phyloP scores from a whole-genome alignment of 2,329 filamentous ascomycete species.

The Claviceps sp. region DNA sequence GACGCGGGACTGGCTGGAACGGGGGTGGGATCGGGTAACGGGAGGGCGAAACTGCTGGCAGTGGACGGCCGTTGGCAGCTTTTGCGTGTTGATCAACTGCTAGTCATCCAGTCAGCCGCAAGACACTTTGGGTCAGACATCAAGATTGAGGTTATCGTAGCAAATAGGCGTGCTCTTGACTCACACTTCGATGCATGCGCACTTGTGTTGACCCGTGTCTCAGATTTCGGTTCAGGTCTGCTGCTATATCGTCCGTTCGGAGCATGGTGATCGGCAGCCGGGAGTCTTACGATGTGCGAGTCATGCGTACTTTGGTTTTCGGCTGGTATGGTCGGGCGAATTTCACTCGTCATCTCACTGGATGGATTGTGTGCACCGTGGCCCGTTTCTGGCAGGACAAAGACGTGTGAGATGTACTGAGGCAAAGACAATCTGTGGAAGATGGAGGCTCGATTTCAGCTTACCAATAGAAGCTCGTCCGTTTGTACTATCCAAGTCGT shows the following conservation, averaged over 20 bases:
- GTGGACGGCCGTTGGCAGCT: slow-evolving; percentile 15
- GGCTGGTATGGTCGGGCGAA: background rate
- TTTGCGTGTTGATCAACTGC: slow-evolving; percentile 8
- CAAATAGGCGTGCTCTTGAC: background rate
- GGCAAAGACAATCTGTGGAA: background rate
- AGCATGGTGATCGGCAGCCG: background rate
- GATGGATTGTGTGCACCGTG: background rate
- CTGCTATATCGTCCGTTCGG: background rate
- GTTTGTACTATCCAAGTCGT: background rate
- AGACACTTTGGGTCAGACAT: background rate
- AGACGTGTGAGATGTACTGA: background rate
- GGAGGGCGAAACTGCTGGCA: slow-evolving; percentile 19
- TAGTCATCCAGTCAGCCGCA: slow-evolving; percentile 3
- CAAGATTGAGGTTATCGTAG: background rate
- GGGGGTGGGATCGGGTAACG: slow-evolving; percentile 31
- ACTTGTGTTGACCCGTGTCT: slow-evolving; percentile 2
- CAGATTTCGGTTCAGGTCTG: slow-evolving; percentile 2
- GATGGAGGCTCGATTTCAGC: background rate
- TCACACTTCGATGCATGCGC: slow-evolving; percentile 4
- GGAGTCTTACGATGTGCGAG: background rate
- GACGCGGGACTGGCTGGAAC: slow-evolving; percentile 24
- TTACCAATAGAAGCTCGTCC: slow-evolving; percentile 1
- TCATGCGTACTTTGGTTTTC: background rate
- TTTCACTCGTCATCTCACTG: background rate
- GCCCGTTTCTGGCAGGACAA: background rate